A percentile compares a stretch with the other conserved stretches of the same genome.
Evolutionary conservation across 106 monocot species (phyloP).

Genomic region (Apostasia shenzhenica): DNA sequence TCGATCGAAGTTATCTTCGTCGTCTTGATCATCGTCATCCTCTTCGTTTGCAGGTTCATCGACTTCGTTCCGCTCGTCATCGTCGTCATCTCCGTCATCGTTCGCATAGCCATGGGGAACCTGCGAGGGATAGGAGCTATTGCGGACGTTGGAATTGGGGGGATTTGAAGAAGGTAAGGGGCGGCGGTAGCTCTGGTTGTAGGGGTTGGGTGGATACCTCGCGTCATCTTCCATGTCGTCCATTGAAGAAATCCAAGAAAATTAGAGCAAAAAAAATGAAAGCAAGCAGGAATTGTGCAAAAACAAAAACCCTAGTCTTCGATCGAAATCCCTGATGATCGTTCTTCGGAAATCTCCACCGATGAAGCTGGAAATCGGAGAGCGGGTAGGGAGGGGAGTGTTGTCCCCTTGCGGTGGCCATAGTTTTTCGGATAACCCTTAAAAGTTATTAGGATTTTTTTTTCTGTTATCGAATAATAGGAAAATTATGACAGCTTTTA

Average conservation of each 20-base stretch:
- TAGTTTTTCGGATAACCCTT: too few relatives aligned
- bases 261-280: background rate
- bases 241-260: slow-evolving; percentile 1
- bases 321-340: background rate
- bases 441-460: too few relatives aligned
- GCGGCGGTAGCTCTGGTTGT: slow-evolving; percentile 12
- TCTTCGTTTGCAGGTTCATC: slow-evolving; percentile 21
- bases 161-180: slow-evolving; percentile 7
- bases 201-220: slow-evolving; percentile 39
- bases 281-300: background rate
- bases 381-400: too few relatives aligned
- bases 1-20: background rate
- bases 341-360: background rate
- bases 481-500: too few relatives aligned
- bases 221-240: slow-evolving; percentile 52
- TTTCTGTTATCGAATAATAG: too few relatives aligned
- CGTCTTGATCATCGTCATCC: slow-evolving; percentile 14
- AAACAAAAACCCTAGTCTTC: background rate
- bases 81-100: slow-evolving; percentile 13
- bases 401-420: too few relatives aligned
- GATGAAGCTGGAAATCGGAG: too few relatives aligned
- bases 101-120: slow-evolving; percentile 13
- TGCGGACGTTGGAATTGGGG: slow-evolving; percentile 8
- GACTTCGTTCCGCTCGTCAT: background rate
- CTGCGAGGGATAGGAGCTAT: slow-evolving; percentile 14